Base-by-base conservation (phyloP, 768 basidiomycete genomes). In the Cyathus striatus region DNA sequence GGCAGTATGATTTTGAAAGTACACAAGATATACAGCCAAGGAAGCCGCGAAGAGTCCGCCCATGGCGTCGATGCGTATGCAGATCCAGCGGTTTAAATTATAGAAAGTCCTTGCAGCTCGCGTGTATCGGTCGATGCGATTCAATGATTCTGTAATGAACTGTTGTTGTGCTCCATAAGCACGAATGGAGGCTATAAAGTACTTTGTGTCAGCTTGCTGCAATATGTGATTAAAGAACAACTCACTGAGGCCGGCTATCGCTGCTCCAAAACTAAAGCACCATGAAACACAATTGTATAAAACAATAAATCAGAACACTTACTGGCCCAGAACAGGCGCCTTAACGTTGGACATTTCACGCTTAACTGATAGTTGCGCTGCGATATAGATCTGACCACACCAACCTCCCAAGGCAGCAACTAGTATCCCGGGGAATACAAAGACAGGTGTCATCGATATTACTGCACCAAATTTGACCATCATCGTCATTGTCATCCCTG, bases 141-240 rank as follows among this genome's bases (percentile, higher is more conserved):
- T 56, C 38, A 73, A 52, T 5, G 74, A 70, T 47, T 75, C 66
- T 27, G 45, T 42, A 48, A 56, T 71, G 63, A 72, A 81, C 2
- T 58, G 44, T 21, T 64, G 57, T 59, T 83, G 70, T 5, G 76
- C 79, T 3, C 75, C 75, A 51, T 80, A 86, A 0, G 84, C 84
- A 24, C 83, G 70, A 44, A 86, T 78, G 9, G 80, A 72, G 18
- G 62, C 70, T 73, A 36, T 23, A n/a, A 14, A 38, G 14, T 12
- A 36, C 21, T 18, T 40, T 27, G 41, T 22, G 20, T 14, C 46
- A 36, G 35, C 10, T 10, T 12, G 6, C 7, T 6, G 17, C 17
- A 18, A 36, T 7, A 36, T 7, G 35, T 6, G 35, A 36, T 12
- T 36, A 36, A 39, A 23, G 13, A 17, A 14, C 5, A n/a, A 40